Evolutionary conservation across 2,329 filamentous ascomycete species (phyloP).

Genomic region (Pseudocercospora eumusae): DNA sequence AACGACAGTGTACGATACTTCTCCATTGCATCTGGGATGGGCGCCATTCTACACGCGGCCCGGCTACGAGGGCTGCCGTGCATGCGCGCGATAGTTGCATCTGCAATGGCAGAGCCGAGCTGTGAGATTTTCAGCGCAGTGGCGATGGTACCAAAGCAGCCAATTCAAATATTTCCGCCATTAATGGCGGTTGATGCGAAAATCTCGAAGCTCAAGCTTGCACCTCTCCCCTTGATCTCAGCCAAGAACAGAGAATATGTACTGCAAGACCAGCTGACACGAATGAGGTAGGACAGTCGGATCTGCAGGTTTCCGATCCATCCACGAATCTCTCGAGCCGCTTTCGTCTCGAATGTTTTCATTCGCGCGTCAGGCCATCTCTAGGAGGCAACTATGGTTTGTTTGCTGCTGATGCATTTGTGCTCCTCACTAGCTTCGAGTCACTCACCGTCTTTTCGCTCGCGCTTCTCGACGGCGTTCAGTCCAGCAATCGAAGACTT

Average conservation of each 20-base stretch:
- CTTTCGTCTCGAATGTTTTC: neutral
- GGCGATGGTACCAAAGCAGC: neutral
- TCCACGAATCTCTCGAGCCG: neutral
- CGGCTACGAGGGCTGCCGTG: neutral
- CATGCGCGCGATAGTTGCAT: neutral
- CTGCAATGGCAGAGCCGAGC: neutral
- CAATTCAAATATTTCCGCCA: neutral
- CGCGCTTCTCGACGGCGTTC: neutral
- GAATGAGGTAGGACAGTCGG: neutral
- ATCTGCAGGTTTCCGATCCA: conserved; percentile 6
- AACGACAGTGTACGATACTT: conserved; percentile 10
- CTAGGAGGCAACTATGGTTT: neutral
- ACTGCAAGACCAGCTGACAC: neutral
- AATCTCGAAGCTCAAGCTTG: neutral
- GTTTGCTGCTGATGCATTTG: conserved; percentile 8
- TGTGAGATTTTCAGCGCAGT: neutral
- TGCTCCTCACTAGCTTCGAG: conserved; percentile 1
- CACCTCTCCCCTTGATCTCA: neutral
- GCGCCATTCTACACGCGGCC: neutral
- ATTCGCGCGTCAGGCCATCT: conserved; percentile 1
- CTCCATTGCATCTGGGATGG: conserved; percentile 2
- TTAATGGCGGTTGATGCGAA: neutral
- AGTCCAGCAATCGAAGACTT: neutral
- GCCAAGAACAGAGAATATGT: neutral
- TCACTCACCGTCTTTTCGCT: neutral